phyloP scores from a whole-genome alignment of 192 early-diverging fungal genomes.

The Paraglomus occultum region DNA sequence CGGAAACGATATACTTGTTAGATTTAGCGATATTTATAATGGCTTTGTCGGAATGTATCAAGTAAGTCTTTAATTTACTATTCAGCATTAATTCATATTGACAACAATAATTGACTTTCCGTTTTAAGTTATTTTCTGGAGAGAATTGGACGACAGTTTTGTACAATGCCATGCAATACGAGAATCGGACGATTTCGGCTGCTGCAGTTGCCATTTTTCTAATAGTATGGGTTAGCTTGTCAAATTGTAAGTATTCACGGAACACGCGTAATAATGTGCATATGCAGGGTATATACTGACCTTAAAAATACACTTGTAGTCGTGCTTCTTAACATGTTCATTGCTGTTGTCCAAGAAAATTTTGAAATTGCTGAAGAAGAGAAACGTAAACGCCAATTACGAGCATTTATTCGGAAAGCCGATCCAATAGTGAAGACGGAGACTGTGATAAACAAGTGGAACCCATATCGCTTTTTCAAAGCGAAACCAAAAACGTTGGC shows the following conservation, averaged over 20 bases:
- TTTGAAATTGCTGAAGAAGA: slow-evolving; percentile 59
- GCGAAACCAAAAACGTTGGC: slow-evolving; percentile 47
- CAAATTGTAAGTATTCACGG: slow-evolving; percentile 50
- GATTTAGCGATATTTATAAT: slow-evolving; percentile 53
- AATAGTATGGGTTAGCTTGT: slow-evolving; percentile 52
- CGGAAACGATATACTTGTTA: slow-evolving; percentile 34
- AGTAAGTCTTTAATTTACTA: slow-evolving; percentile 29
- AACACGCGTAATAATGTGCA: not conserved
- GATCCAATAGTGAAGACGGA: slow-evolving; percentile 35
- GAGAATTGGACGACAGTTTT: slow-evolving; percentile 61
- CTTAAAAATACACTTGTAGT: slow-evolving; percentile 31
- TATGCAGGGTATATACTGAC: not conserved
- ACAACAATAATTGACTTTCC: not conserved
- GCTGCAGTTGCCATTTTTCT: slow-evolving; percentile 48
- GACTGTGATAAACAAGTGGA: slow-evolving; percentile 48
- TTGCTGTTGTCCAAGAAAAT: slow-evolving; percentile 65
- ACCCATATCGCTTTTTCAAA: slow-evolving; percentile 50
- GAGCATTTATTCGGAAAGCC: slow-evolving; percentile 39
- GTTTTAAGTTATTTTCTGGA: slow-evolving; percentile 54
- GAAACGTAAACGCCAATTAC: slow-evolving; percentile 50
- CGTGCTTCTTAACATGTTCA: slow-evolving; percentile 62
- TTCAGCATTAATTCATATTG: not conserved
- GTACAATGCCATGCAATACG: slow-evolving; percentile 47
- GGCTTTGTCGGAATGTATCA: slow-evolving; percentile 55
- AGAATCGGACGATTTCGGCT: slow-evolving; percentile 32